Conservation (phyloP, 805 yeast genomes). For the Teunomyces funiuensis region DNA sequence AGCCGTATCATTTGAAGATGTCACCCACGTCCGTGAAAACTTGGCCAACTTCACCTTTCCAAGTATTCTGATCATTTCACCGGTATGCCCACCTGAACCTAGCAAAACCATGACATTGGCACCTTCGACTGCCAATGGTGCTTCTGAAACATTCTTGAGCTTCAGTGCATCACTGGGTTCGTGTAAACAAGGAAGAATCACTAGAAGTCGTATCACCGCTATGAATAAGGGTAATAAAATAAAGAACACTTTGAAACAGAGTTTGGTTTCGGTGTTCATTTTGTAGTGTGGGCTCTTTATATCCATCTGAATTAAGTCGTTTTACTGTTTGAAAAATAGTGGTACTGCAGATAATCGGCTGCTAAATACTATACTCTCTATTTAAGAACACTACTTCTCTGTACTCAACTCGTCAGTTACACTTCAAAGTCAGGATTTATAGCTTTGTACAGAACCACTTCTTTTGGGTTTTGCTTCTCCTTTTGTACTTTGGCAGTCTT, state of each 20-base stretch:
- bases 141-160: background rate
- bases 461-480: background rate
- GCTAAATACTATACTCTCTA: background rate
- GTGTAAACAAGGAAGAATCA: slow-evolving; percentile 21
- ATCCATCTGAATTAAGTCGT: too few relatives aligned
- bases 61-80: slow-evolving; percentile 83
- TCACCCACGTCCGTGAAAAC: slow-evolving; percentile 38
- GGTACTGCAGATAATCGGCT: background rate
- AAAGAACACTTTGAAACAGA: slow-evolving; percentile 15
- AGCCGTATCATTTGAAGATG: slow-evolving; percentile 52
- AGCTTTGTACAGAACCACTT: background rate
- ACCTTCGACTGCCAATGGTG: slow-evolving; percentile 8
- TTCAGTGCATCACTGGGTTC: background rate
- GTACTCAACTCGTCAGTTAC: background rate
- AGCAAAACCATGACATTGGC: slow-evolving; percentile 56
- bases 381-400: too few relatives aligned
- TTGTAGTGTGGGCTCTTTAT: background rate
- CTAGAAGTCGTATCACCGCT: slow-evolving; percentile 21
- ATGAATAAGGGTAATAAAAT: slow-evolving; percentile 22
- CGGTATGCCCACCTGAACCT: slow-evolving; percentile 97
- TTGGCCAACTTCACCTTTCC: slow-evolving; percentile 30
- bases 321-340: too few relatives aligned
- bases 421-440: background rate
- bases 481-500: background rate
- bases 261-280: slow-evolving; percentile 23